Evolutionary conservation across 2,329 filamentous ascomycete genomes (phyloP), one percentile per base, ranked within the genome.

Genomic region (Talaromyces albobiverticillius): DNA sequence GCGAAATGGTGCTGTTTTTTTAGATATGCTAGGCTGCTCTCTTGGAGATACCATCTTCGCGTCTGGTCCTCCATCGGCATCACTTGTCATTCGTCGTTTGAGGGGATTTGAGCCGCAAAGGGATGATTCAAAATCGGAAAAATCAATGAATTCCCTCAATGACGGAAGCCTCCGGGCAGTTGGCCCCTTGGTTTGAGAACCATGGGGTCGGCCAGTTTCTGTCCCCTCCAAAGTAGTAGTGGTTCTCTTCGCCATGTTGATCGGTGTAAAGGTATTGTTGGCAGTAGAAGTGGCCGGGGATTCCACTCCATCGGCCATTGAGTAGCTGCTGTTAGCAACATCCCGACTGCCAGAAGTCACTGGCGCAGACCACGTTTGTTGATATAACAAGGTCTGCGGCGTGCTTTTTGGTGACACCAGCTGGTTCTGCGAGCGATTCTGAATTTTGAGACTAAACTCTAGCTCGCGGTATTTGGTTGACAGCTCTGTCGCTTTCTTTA

Each of bases 401-500:
- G 25, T 8, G 13, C 53, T 60, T 56, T 40, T 23, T 51, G 52
- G 51, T 23, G 45, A 36, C 16, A 46, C 47, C 57, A 46, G 50
- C 32, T 26, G 29, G 38, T 47, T 41, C 43, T 45, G 38, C 26
- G 32, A 10, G 16, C 38, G 43, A n/a, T 34, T 23, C 6, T 36
- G 23, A 13, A 22, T 46, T 32, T 50, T 46, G 25, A 40, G 14
- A 20, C 40, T 45, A 3, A 60, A 51, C 34, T 73, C 72, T 13
- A 73, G 57, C 31, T 63, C 57, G 2, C 69, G 67, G 51, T 70
- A 73, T 36, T 57, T 54, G 16, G 58, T 58, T 2, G 70, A 67
- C n/a, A 63, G 61, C 14, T 66, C 54, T 0, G 79, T 79, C 3
- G 84, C 82, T 13, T 76, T 69, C 20, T 67, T 63, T 16, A 89